Conservation (phyloP, 139 green algal genomes). For the Mesotaenium endlicherianum region DNA sequence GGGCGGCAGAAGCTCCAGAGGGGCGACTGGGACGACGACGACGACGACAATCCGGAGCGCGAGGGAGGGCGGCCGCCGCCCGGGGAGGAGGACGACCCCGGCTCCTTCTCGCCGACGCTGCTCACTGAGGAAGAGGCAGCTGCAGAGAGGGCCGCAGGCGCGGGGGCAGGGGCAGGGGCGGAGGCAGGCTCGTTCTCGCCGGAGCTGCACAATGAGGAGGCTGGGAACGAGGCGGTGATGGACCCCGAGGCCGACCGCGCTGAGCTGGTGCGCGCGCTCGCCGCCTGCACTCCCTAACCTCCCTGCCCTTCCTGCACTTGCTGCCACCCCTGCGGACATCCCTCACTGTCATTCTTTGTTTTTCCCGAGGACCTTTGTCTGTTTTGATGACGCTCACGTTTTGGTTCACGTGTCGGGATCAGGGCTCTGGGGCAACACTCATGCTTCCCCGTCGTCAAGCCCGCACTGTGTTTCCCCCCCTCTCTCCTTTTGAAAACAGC, state of each 20-base stretch:
- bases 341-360: no score
- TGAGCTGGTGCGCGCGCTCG: conserved; percentile 48
- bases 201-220: conserved; percentile 10
- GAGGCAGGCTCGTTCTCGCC: conserved; percentile 39
- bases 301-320: not conserved
- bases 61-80: not conserved
- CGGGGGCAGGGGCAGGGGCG: conserved; percentile 41
- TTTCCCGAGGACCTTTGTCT: no score
- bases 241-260: conserved; percentile 52
- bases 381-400: no score
- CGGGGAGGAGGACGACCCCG: conserved; percentile 3
- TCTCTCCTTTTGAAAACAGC: not conserved
- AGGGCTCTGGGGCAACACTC: no score
- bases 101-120: conserved; percentile 50
- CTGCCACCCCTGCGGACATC: not conserved
- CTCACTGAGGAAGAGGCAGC: conserved; percentile 33
- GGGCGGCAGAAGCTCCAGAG: not conserved
- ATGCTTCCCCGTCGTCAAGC: not conserved
- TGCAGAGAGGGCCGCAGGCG: conserved; percentile 53
- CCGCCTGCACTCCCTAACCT: not conserved
- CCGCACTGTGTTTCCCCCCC: not conserved
- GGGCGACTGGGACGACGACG: conserved; percentile 10
- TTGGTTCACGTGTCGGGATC: no score
- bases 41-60: not conserved
- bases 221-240: conserved; percentile 21